These are phyloP conservation scores for Geotrichum cucujoidarum DNA, from an alignment of 1,139 yeast genomes.

Conservation along the genomic window DNA sequence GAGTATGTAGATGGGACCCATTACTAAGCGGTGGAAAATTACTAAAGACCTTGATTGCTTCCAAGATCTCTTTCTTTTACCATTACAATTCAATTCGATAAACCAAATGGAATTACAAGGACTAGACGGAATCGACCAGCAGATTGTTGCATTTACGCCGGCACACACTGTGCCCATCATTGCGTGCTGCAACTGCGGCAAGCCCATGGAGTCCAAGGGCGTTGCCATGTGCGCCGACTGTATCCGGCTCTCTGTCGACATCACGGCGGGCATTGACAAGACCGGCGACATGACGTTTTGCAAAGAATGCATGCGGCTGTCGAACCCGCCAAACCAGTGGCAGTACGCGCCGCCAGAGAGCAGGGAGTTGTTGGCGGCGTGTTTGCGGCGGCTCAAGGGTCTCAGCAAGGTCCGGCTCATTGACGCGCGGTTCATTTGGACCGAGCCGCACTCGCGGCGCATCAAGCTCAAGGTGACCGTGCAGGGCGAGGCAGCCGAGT, in stretches of 20 bases:
- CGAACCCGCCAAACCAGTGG: conserved; percentile 95
- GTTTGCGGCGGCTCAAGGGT: conserved; percentile 85
- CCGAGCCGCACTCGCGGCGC: conserved; percentile 97
- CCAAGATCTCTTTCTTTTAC: not conserved
- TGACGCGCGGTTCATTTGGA: conserved; percentile 96
- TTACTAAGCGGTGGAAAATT: not conserved
- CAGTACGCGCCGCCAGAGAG: conserved; percentile 86
- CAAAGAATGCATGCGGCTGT: conserved; percentile 90
- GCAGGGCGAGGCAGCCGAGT: conserved; percentile 78
- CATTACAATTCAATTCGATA: not conserved
- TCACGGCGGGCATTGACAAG: conserved; percentile 91
- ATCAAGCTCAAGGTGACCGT: conserved; percentile 84
- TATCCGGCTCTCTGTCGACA: conserved; percentile 87
- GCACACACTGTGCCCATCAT: conserved; percentile 66
- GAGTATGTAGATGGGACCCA: too few relatives aligned
- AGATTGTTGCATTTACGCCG: conserved; percentile 30
- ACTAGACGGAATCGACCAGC: conserved; percentile 12
- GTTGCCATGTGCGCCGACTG: conserved; percentile 97
- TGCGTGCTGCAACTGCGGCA: conserved; percentile 96
- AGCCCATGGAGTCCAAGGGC: conserved; percentile 87
- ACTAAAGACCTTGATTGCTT: too few relatives aligned
- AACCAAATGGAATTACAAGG: conserved; percentile 9
- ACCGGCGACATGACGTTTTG: conserved; percentile 89
- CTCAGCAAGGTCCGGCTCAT: conserved; percentile 77
- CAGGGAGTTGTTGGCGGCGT: conserved; percentile 83